Evolutionary conservation across 2,329 filamentous ascomycete genomes (phyloP), one percentile per base, ranked within the genome.

Genomic region (Fusarium sp.): DNA sequence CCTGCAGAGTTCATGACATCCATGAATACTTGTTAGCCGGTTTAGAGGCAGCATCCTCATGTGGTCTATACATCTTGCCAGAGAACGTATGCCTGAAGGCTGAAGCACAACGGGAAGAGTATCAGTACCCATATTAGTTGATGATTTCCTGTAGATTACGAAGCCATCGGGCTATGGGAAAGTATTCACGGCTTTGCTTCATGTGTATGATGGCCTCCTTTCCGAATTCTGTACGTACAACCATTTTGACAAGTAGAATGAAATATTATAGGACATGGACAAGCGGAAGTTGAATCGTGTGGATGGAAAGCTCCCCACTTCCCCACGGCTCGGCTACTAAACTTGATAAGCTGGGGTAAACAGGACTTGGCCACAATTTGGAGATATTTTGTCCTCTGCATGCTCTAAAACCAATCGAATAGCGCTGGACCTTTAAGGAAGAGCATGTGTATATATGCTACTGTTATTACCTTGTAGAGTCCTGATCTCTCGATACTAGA

Each of bases 241-340:
- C 6, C 14, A 43, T 30, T 38, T 17, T 20, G 19, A 32, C 17
- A 6, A n/a, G 32, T 12, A 55, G 30, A 23, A 51, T 51, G 34
- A 15, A 14, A 19, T 28, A 28, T 14, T 2, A 24, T 28, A 34
- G 32, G 17, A 32, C 28, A 44, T 39, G 49, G 55, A 8, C 32
- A 49, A 57, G 46, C 20, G 55, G 55, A 57, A 55, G 50, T 21
- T 32, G 14, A 32, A 32, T 15, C 28, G n/a, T 21, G 30, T 42
- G 38, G 23, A 43, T 36, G 34, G 17, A 26, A n/a, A 38, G 54
- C 42, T 59, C 65, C 60, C 64, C 64, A 65, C 64, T 65, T 67
- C 59, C 56, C 49, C 64, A 30, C 51, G 59, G 43, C 30, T 21
- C 21, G 42, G 51, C 20, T 46, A 34, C n/a, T 23, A 14, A 15